A percentile compares a stretch with the other conserved stretches of the same genome.
phyloP scores from a whole-genome alignment of 2,329 filamentous ascomycete species.

The Colletotrichum trifolii region DNA sequence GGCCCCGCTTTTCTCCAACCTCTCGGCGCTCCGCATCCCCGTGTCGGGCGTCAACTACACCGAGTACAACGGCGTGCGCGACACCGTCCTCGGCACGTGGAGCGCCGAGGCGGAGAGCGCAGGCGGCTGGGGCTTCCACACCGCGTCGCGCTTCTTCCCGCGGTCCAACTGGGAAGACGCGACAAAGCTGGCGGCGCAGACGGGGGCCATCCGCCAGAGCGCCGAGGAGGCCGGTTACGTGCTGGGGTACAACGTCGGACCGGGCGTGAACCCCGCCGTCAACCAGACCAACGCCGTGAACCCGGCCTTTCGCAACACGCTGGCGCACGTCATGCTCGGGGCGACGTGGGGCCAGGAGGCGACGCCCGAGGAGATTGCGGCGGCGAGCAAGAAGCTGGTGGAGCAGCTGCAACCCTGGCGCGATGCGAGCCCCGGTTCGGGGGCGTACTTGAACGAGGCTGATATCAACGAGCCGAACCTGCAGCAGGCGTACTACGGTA shows the following conservation, averaged over 20 bases:
- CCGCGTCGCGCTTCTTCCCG: constrained; percentile 38
- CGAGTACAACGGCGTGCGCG: constrained; percentile 42
- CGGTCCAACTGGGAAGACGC: constrained; percentile 42
- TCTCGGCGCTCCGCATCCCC: constrained; percentile 39
- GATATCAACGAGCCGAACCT: constrained; percentile 51
- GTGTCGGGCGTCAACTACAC: constrained; percentile 44
- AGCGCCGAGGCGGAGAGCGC: constrained; percentile 37
- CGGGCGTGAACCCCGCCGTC: constrained; percentile 41
- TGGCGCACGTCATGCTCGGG: constrained; percentile 47
- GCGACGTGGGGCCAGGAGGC: constrained; percentile 41
- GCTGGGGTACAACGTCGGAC: constrained; percentile 37
- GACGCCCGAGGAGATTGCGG: constrained; percentile 40
- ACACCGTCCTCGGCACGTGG: constrained; percentile 41
- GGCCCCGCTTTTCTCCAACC: constrained; percentile 44
- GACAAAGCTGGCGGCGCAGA: constrained; percentile 35
- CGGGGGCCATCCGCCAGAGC: constrained; percentile 39
- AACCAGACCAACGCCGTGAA: constrained; percentile 49
- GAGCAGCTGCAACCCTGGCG: constrained; percentile 39
- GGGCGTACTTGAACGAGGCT: constrained; percentile 46
- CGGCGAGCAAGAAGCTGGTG: constrained; percentile 44
- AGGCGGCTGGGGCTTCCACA: constrained; percentile 22
- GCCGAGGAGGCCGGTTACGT: constrained; percentile 22
- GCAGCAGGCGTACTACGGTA: constrained; percentile 50
- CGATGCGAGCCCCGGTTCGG: constrained; percentile 40
- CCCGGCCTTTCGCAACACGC: constrained; percentile 53